phyloP scores from a whole-genome alignment of 148 eudicot species.

The Dysphania ambrosioides region DNA sequence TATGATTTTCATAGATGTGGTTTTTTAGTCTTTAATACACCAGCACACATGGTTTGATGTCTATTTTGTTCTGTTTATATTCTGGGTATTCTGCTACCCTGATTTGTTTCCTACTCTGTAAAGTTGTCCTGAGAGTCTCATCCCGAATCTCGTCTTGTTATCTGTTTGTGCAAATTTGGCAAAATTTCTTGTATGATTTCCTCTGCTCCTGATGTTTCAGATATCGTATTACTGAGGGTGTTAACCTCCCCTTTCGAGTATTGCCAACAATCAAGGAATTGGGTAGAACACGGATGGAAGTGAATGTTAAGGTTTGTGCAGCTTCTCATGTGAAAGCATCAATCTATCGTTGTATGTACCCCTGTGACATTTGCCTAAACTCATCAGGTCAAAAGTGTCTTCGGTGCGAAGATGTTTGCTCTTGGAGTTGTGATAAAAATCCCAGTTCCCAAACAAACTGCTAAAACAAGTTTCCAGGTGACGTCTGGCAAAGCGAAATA shows the following conservation, averaged over 20 bases:
- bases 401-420: conserved; percentile 98
- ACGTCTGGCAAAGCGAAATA: conserved; percentile 96
- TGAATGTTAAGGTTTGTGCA: conserved; percentile 86
- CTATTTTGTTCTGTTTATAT: not conserved
- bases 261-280: conserved; percentile 96
- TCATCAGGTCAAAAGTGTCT: conserved; percentile 92
- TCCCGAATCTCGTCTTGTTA: not conserved
- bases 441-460: conserved; percentile 99
- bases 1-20: not conserved
- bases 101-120: not conserved
- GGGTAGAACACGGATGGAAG: conserved; percentile 99
- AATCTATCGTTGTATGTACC: not conserved
- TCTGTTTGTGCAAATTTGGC: not conserved
- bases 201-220: conserved; percentile 32
- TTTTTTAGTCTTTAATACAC: not conserved
- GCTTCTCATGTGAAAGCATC: conserved; percentile 6
- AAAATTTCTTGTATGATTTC: not conserved
- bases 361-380: conserved; percentile 11
- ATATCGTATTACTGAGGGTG: conserved; percentile 99
- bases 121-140: not conserved
- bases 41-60: not conserved
- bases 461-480: conserved; percentile 97
- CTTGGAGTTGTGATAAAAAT: conserved; percentile 95
- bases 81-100: not conserved
- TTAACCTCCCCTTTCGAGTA: conserved; percentile 96